Evolutionary conservation across 1,284 basidiomycete genomes (phyloP).

Genomic region (Pholiota adiposa): DNA sequence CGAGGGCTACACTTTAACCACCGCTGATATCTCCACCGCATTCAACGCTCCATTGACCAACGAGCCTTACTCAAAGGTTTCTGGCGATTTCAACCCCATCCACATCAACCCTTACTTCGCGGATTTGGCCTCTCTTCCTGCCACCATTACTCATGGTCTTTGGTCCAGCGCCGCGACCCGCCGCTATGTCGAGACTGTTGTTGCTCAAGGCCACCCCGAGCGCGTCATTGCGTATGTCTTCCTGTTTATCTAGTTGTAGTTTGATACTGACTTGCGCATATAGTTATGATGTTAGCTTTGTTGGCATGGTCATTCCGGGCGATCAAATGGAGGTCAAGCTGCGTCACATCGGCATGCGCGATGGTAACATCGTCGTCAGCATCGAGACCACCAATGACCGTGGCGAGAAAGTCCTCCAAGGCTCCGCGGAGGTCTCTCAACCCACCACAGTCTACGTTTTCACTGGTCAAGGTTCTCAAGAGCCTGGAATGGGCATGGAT

Average conservation of each 20-base stretch:
- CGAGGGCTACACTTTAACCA: slow-evolving; percentile 85
- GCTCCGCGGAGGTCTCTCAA: slow-evolving; percentile 92
- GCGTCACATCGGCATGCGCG: slow-evolving; percentile 89
- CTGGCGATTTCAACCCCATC: slow-evolving; percentile 98
- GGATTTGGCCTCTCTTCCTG: slow-evolving; percentile 90
- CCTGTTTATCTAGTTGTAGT: slow-evolving; percentile 12
- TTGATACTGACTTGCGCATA: slow-evolving; percentile 17
- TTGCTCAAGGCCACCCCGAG: slow-evolving; percentile 91
- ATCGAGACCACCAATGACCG: slow-evolving; percentile 87
- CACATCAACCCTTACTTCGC: slow-evolving; percentile 99
- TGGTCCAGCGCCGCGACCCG: slow-evolving; percentile 96
- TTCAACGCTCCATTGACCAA: slow-evolving; percentile 88
- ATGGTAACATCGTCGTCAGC: slow-evolving; percentile 92
- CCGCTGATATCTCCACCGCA: slow-evolving; percentile 54
- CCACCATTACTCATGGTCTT: slow-evolving; percentile 97
- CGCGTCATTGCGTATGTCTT: slow-evolving; percentile 81
- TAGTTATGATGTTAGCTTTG: slow-evolving; percentile 91
- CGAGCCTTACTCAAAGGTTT: slow-evolving; percentile 94
- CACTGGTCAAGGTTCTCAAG: slow-evolving; percentile 98
- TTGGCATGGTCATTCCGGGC: slow-evolving; percentile 97
- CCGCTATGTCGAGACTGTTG: slow-evolving; percentile 91
- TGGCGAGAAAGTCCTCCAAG: slow-evolving; percentile 91
- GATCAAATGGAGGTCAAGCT: slow-evolving; percentile 90
- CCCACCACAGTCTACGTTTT: slow-evolving; percentile 95
- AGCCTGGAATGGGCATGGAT: slow-evolving; percentile 99